Percentiles rank a stretch among this genome's conserved stretches.
Evolutionary conservation across 331 rosid species (phyloP).

Genomic region (Erythrophleum ivorense): DNA sequence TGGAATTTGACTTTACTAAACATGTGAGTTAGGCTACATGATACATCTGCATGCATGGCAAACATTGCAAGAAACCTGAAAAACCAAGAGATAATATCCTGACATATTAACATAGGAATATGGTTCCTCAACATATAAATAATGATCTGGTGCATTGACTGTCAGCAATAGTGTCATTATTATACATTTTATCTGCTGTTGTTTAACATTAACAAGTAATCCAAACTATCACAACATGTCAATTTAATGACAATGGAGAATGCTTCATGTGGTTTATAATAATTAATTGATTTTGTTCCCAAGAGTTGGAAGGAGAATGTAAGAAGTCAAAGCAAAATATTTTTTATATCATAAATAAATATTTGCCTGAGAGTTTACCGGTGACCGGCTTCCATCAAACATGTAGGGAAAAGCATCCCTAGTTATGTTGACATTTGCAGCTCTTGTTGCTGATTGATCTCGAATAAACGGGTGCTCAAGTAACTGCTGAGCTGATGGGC

Average conservation of each 20-base stretch:
- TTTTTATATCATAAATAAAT: constrained; percentile 15
- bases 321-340: constrained; percentile 16
- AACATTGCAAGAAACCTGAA: background rate
- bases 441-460: constrained; percentile 72
- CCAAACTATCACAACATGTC: background rate
- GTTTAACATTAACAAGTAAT: constrained; percentile 29
- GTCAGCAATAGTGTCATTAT: constrained; percentile 5
- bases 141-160: background rate
- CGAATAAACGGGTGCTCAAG: constrained; percentile 82
- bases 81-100: background rate
- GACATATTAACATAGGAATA: background rate
- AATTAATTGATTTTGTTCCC: constrained; percentile 9
- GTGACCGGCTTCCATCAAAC: constrained; percentile 83
- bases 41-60: background rate
- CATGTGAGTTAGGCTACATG: constrained; percentile 8
- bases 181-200: constrained; percentile 11
- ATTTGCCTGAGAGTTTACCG: constrained; percentile 57
- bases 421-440: constrained; percentile 62
- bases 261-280: background rate
- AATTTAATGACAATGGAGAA: background rate
- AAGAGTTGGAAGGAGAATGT: constrained; percentile 12
- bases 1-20: background rate
- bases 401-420: constrained; percentile 71
- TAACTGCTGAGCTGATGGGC: constrained; percentile 69
- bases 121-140: background rate